phyloP scores from a whole-genome alignment of 306 rosid species.

The Neltuma alba region DNA sequence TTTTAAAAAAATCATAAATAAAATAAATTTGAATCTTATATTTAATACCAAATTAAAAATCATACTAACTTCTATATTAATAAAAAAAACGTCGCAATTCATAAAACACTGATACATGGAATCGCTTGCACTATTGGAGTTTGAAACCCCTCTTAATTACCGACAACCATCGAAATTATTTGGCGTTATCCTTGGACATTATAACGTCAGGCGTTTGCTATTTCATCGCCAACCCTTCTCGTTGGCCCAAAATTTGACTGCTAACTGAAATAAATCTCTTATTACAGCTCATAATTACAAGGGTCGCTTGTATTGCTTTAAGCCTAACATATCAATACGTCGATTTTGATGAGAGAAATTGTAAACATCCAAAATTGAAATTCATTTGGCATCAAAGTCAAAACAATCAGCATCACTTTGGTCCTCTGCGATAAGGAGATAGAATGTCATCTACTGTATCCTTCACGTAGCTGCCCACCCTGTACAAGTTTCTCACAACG shows the following conservation, averaged over 20 bases:
- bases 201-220: neutral
- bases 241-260: neutral
- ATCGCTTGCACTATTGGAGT: neutral
- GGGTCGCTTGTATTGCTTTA: neutral
- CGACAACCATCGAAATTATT: neutral
- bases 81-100: too few relatives aligned
- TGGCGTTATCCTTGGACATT: neutral
- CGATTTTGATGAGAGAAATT: slow-evolving; percentile 20
- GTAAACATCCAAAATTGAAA: slow-evolving; percentile 21
- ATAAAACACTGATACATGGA: too few relatives aligned
- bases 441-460: slow-evolving; percentile 71
- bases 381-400: neutral
- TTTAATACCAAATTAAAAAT: too few relatives aligned
- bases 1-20: too few relatives aligned
- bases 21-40: too few relatives aligned
- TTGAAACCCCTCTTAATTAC: neutral
- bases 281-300: neutral
- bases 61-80: too few relatives aligned
- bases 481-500: slow-evolving; percentile 72
- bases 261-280: neutral
- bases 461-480: slow-evolving; percentile 64
- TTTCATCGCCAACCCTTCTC: neutral
- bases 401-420: slow-evolving; percentile 50
- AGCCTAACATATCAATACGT: neutral
- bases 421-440: slow-evolving; percentile 68